Evolutionary conservation across 768 basidiomycete genomes (phyloP).

Genomic region (Termitomyces eurrhizus): DNA sequence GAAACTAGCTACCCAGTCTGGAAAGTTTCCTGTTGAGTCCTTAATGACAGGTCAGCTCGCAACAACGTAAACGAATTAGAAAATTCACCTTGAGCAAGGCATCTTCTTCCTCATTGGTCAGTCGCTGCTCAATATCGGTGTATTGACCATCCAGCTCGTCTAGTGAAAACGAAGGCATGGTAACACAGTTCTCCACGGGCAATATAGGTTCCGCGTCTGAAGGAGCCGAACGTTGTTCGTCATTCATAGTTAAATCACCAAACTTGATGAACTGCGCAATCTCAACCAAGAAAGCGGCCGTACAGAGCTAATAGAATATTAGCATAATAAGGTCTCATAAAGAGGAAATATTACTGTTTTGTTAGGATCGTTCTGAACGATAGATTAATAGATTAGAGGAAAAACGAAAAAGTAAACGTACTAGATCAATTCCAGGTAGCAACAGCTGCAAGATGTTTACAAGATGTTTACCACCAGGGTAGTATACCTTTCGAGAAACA

Average conservation of each 20-base stretch:
- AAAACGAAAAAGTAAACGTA: slow-evolving; percentile 27
- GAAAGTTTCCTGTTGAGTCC: slow-evolving; percentile 70
- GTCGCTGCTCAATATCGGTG: slow-evolving; percentile 33
- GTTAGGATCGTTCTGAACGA: slow-evolving; percentile 63
- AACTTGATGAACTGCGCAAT: slow-evolving; percentile 74
- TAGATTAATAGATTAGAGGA: not conserved
- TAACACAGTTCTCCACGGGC: slow-evolving; percentile 20
- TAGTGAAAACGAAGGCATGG: slow-evolving; percentile 35
- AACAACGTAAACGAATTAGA: not conserved
- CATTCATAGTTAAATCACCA: slow-evolving; percentile 50
- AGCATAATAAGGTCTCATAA: slow-evolving; percentile 6
- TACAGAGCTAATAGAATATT: slow-evolving; percentile 50
- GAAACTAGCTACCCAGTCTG: slow-evolving; percentile 83
- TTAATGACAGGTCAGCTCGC: slow-evolving; percentile 11
- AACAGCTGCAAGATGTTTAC: slow-evolving; percentile 76
- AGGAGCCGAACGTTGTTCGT: slow-evolving; percentile 23
- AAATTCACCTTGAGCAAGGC: slow-evolving; percentile 47
- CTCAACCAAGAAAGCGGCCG: slow-evolving; percentile 70
- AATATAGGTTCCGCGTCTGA: slow-evolving; percentile 32
- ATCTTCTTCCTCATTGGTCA: slow-evolving; percentile 68
- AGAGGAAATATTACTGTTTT: slow-evolving; percentile 56
- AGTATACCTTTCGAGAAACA: slow-evolving; percentile 75
- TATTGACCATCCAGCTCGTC: slow-evolving; percentile 36
- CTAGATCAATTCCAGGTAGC: slow-evolving; percentile 84
- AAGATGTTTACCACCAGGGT: slow-evolving; percentile 78